phyloP scores from a whole-genome alignment of 1,284 basidiomycete genomes.

The Cutaneotrichosporon cavernicola region DNA sequence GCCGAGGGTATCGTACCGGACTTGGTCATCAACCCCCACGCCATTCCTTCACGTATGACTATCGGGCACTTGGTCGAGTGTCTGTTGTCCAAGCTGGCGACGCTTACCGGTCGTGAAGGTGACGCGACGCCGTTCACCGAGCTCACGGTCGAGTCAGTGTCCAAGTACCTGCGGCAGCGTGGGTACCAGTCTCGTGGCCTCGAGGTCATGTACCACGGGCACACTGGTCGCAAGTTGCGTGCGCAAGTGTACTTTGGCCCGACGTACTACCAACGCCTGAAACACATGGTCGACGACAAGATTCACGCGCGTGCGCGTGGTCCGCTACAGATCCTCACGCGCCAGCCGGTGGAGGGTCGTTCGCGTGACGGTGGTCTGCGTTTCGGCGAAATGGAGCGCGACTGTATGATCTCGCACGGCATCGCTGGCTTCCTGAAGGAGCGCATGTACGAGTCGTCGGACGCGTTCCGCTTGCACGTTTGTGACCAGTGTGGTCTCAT shows the following conservation, averaged over 20 bases:
- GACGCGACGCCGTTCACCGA: constrained; percentile 99
- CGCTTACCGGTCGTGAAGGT: constrained; percentile 92
- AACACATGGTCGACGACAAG: constrained; percentile 99
- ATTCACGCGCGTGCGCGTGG: constrained; percentile 97
- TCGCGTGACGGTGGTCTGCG: constrained; percentile 97
- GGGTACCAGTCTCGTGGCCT: constrained; percentile 95
- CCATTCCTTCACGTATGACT: constrained; percentile 99
- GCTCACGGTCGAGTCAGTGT: constrained; percentile 93
- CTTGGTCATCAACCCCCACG: constrained; percentile 98
- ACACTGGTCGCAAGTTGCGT: constrained; percentile 94
- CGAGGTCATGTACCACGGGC: constrained; percentile 98
- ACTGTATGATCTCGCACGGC: constrained; percentile 99
- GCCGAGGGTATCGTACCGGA: constrained; percentile 94
- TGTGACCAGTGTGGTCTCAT: constrained; percentile 95
- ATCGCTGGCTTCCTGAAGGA: constrained; percentile 97
- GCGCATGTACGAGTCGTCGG: constrained; percentile 77
- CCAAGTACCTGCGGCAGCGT: constrained; percentile 71
- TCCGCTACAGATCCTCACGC: constrained; percentile 94
- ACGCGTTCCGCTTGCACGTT: constrained; percentile 93
- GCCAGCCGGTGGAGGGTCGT: constrained; percentile 99
- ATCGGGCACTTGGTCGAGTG: constrained; percentile 99
- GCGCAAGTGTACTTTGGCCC: constrained; percentile 98
- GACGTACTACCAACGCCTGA: constrained; percentile 98
- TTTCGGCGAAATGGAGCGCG: constrained; percentile 96
- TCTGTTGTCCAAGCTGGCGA: constrained; percentile 93